phyloP scores from a whole-genome alignment of 2,329 filamentous ascomycete genomes.

The Pseudogymnoascus sp. region DNA sequence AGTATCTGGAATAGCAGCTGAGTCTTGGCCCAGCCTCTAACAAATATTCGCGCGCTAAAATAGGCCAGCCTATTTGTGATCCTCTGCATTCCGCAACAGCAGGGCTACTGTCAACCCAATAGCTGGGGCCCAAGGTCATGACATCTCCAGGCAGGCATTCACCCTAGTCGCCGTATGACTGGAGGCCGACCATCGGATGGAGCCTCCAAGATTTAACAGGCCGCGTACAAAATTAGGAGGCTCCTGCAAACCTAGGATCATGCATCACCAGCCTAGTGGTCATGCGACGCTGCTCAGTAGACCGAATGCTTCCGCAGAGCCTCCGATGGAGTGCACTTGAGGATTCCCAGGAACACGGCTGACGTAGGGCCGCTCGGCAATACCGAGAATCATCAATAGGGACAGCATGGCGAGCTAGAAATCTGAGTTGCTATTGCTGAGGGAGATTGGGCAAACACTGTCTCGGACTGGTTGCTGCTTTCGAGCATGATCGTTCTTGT shows the following conservation, averaged over 20 bases:
- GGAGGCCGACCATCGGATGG: neutral
- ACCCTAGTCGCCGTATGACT: neutral
- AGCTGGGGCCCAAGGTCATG: neutral
- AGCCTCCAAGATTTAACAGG: neutral
- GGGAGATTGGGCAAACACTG: neutral
- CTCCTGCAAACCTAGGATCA: neutral
- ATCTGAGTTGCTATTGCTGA: neutral
- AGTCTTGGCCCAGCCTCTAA: neutral
- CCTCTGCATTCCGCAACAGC: neutral
- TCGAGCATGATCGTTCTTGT: neutral
- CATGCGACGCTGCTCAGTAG: neutral
- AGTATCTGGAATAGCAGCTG: neutral
- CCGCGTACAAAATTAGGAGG: neutral
- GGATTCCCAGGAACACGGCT: neutral
- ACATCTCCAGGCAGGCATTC: neutral
- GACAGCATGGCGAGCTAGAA: neutral
- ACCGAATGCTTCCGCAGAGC: neutral
- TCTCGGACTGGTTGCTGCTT: neutral
- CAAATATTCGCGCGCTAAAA: neutral
- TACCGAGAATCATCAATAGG: neutral
- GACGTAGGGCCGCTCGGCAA: neutral
- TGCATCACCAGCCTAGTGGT: neutral
- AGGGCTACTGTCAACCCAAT: neutral
- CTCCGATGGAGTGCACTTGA: neutral
- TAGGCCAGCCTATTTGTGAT: neutral